phyloP scores from a whole-genome alignment of 2,329 filamentous ascomycete genomes.

The Alternaria burnsii region DNA sequence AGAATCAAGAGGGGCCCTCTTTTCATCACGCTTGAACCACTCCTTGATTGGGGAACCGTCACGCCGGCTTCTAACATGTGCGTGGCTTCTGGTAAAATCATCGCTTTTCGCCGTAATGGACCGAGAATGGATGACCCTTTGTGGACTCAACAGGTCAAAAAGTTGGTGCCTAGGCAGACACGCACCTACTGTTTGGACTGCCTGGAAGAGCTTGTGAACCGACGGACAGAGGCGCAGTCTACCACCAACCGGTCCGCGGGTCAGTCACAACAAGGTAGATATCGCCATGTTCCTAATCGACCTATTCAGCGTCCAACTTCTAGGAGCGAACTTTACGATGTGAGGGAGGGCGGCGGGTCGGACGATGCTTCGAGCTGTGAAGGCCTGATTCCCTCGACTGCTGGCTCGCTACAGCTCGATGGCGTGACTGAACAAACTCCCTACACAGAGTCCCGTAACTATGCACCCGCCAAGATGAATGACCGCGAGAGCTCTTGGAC shows the following conservation, averaged over 20 bases:
- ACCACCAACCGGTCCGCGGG: neutral
- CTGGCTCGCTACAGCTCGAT: neutral
- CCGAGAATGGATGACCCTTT: conserved; percentile 15
- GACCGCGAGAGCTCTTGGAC: neutral
- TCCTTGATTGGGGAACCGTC: conserved; percentile 22
- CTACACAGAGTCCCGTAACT: neutral
- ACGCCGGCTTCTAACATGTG: conserved; percentile 1
- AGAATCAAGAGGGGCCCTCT: too few species aligned
- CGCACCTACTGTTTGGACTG: conserved; percentile 22
- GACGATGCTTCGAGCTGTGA: neutral
- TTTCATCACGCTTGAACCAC: conserved; percentile 18
- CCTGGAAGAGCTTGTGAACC: conserved; percentile 17
- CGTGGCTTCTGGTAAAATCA: conserved; percentile 5
- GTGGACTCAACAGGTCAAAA: conserved; percentile 15
- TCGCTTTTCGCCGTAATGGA: conserved; percentile 20
- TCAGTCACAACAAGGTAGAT: neutral
- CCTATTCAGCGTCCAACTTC: neutral
- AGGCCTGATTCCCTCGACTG: neutral
- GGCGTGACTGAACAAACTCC: neutral
- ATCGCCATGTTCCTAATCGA: neutral
- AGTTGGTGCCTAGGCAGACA: neutral
- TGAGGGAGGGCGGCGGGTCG: neutral
- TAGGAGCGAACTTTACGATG: neutral
- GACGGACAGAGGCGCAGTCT: conserved; percentile 5
- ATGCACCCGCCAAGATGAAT: neutral